Conservation (phyloP, 1,139 yeast genomes). For the Yamadazyma conglobata region DNA sequence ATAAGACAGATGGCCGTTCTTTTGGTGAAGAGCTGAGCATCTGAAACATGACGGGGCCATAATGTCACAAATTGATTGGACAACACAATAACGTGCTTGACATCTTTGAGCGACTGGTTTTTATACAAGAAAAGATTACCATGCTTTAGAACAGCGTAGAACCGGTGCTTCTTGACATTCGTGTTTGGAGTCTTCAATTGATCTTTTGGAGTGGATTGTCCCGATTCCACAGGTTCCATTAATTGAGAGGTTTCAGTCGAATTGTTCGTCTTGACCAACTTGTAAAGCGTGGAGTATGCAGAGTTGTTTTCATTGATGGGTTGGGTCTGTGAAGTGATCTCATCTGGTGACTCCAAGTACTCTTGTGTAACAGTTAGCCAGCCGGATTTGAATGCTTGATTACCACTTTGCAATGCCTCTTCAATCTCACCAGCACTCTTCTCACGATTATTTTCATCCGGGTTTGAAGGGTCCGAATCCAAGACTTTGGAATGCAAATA, state of each 20-base stretch:
- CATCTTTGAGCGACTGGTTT: constrained; percentile 61
- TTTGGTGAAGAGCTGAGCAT: constrained; percentile 76
- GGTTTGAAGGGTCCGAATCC: constrained; percentile 9
- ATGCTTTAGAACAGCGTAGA: constrained; percentile 69
- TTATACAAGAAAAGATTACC: constrained; percentile 82
- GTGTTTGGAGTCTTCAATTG: constrained; percentile 7
- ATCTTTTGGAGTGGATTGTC: constrained; percentile 5
- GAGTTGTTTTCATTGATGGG: constrained; percentile 44
- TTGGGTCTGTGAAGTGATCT: constrained; percentile 31
- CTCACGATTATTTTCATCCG: constrained; percentile 18
- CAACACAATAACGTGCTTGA: constrained; percentile 76
- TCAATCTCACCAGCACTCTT: constrained; percentile 62
- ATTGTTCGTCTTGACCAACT: constrained; percentile 43
- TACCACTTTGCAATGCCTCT: constrained; percentile 56
- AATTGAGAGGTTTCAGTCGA: constrained; percentile 5
- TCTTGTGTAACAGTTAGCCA: constrained; percentile 85
- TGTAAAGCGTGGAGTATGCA: constrained; percentile 59
- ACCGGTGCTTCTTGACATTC: constrained; percentile 51
- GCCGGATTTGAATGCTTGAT: constrained; percentile 65
- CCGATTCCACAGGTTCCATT: constrained; percentile 3
- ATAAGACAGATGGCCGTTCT: constrained; percentile 74
- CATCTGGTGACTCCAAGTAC: constrained; percentile 50
- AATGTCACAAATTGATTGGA: constrained; percentile 66
- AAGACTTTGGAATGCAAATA: constrained; percentile 31
- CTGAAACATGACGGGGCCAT: constrained; percentile 81